Evolutionary conservation across 2,329 filamentous ascomycete species (phyloP).

Genomic region (Microdochium bolleyi): DNA sequence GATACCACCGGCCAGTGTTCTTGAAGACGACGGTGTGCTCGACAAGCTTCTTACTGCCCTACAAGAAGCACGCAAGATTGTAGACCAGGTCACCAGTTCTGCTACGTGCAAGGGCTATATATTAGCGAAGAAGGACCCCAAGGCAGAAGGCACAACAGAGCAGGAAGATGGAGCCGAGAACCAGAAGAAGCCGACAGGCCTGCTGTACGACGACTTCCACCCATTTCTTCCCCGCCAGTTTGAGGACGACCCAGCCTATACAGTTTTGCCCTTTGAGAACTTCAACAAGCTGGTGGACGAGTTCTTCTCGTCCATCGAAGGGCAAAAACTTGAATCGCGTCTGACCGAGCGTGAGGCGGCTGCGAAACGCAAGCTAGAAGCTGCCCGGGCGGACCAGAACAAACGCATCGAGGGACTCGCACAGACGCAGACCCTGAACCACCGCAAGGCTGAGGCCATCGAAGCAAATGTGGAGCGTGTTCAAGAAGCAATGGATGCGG

Average conservation of each 20-base stretch:
- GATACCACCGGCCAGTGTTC: conserved; percentile 58
- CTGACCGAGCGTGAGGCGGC: conserved; percentile 73
- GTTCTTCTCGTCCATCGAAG: conserved; percentile 94
- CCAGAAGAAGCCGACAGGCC: conserved; percentile 29
- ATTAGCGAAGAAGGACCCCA: conserved; percentile 57
- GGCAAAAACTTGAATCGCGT: conserved; percentile 80
- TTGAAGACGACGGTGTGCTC: conserved; percentile 57
- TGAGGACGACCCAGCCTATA: conserved; percentile 53
- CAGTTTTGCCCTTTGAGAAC: conserved; percentile 68
- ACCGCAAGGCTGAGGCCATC: conserved; percentile 83
- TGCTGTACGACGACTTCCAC: conserved; percentile 92
- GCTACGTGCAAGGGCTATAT: conserved; percentile 75
- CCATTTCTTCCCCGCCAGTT: conserved; percentile 83
- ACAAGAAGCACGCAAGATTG: conserved; percentile 59
- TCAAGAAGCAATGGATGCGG: conserved; percentile 84
- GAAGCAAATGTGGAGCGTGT: conserved; percentile 86
- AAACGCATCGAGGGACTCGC: conserved; percentile 80
- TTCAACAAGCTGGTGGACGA: conserved; percentile 95
- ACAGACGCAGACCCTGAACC: conserved; percentile 71
- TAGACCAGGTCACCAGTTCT: conserved; percentile 59
- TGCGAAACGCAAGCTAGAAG: conserved; percentile 77
- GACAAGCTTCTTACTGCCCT: conserved; percentile 62
- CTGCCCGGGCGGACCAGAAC: conserved; percentile 75
- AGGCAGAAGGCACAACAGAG: conserved; percentile 11
- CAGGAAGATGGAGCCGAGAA: conserved; percentile 24